Evolutionary conservation across 345 rosid genomes (phyloP).

Genomic region (Salix viminalis): DNA sequence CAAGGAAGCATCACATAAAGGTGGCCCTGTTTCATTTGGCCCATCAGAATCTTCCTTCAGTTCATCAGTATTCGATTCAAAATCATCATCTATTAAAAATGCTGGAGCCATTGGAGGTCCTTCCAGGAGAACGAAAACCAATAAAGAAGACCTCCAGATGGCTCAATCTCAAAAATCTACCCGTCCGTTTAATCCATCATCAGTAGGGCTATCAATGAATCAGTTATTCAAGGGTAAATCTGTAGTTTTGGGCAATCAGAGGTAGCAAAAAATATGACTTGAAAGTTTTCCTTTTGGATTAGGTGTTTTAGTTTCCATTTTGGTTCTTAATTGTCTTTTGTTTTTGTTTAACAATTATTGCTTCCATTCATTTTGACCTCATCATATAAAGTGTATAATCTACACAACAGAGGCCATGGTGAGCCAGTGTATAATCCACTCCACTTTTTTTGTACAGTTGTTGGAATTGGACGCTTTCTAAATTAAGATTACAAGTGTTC

Average conservation of each 20-base stretch:
- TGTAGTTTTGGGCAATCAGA: conserved; percentile 44
- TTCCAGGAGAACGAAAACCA: conserved; percentile 38
- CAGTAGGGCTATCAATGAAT: conserved; percentile 51
- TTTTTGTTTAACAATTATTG: not conserved
- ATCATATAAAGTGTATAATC: conserved; percentile 19
- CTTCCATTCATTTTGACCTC: conserved; percentile 21
- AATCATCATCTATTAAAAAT: conserved; percentile 38
- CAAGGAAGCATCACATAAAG: conserved; percentile 38
- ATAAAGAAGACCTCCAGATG: conserved; percentile 34
- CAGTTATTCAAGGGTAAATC: conserved; percentile 54
- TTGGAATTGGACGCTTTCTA: not conserved
- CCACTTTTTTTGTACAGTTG: conserved; percentile 24
- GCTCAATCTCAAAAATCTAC: conserved; percentile 49
- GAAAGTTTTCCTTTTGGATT: not conserved
- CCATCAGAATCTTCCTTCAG: conserved; percentile 36
- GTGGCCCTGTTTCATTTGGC: conserved; percentile 37
- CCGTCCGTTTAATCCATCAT: conserved; percentile 50
- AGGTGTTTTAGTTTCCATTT: conserved; percentile 3
- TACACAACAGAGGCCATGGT: not conserved
- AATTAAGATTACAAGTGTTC: not conserved
- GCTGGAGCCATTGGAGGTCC: conserved; percentile 33
- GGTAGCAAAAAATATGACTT: conserved; percentile 19
- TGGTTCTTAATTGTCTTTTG: conserved; percentile 7
- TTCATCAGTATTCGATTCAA: conserved; percentile 30
- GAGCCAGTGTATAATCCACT: conserved; percentile 18